These are phyloP conservation scores for Sarocladiaceae sp. DNA, from an alignment of 2,329 filamentous ascomycete genomes.

Conservation along the genomic window DNA sequence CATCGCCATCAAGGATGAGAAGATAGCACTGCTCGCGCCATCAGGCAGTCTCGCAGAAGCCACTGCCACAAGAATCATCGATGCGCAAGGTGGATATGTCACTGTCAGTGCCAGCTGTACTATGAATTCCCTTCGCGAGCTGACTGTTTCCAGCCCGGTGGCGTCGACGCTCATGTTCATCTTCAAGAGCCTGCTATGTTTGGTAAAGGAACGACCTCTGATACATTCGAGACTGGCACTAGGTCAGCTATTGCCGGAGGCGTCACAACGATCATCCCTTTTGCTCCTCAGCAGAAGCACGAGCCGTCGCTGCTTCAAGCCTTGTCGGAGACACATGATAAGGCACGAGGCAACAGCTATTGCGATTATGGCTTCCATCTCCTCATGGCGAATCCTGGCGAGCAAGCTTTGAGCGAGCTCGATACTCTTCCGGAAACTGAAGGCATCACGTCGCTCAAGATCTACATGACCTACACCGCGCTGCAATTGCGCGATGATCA, in stretches of 20 bases:
- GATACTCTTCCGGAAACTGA: constrained; percentile 23
- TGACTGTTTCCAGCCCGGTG: constrained; percentile 22
- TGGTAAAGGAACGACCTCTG: constrained; percentile 24
- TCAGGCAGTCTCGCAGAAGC: constrained; percentile 23
- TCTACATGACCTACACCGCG: constrained; percentile 47
- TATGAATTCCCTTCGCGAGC: neutral
- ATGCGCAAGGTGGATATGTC: constrained; percentile 12
- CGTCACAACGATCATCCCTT: constrained; percentile 52
- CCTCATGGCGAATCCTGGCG: constrained; percentile 39
- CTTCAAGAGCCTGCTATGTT: constrained; percentile 32
- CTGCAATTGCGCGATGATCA: constrained; percentile 42
- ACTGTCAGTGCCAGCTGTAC: constrained; percentile 6
- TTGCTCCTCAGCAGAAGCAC: constrained; percentile 46
- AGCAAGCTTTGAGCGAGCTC: constrained; percentile 33
- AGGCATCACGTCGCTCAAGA: constrained; percentile 42
- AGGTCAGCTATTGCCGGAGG: constrained; percentile 51
- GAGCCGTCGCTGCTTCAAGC: constrained; percentile 38
- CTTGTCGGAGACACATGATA: constrained; percentile 39
- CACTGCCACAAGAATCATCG: constrained; percentile 9
- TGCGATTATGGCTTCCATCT: constrained; percentile 53
- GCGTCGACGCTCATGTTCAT: constrained; percentile 34
- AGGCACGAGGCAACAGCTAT: constrained; percentile 38
- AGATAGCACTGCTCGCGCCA: constrained; percentile 33
- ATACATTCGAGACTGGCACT: constrained; percentile 36
- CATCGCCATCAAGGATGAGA: constrained; percentile 35